Conservation (phyloP, 2,329 filamentous ascomycete genomes). For the Talaromyces sp. region DNA sequence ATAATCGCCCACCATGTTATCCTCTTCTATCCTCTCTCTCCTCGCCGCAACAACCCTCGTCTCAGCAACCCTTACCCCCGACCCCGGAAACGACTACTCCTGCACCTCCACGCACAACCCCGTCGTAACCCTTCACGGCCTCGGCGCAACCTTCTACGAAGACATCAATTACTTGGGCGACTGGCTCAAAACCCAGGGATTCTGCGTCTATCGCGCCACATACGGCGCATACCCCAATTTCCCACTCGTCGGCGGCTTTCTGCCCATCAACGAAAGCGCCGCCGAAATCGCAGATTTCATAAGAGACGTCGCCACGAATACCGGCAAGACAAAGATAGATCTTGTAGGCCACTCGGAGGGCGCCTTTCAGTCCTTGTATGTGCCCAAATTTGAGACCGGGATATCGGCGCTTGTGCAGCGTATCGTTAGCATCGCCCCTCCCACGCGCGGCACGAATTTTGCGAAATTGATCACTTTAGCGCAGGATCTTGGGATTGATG, state of each 20-base stretch:
- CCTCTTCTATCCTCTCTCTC: not conserved
- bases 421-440: conserved; percentile 34
- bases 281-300: conserved; percentile 39
- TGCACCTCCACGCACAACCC: conserved; percentile 30
- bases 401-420: conserved; percentile 28
- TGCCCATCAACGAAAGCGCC: conserved; percentile 36
- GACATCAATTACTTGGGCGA: conserved; percentile 33
- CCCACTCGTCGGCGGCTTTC: conserved; percentile 36
- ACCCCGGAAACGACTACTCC: conserved; percentile 29
- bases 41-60: conserved; percentile 7
- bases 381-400: conserved; percentile 33
- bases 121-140: conserved; percentile 33
- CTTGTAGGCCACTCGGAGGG: conserved; percentile 44
- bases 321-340: conserved; percentile 34
- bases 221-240: conserved; percentile 38
- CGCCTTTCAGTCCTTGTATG: conserved; percentile 38
- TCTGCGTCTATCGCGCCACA: conserved; percentile 41
- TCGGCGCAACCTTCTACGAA: conserved; percentile 35
- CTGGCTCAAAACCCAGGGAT: conserved; percentile 34
- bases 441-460: conserved; percentile 32
- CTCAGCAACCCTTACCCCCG: conserved; percentile 11
- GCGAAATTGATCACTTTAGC: conserved; percentile 25
- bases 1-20: not conserved
- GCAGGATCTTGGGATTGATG: conserved; percentile 20
- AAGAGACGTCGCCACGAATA: conserved; percentile 35